These are phyloP conservation scores for Sphenostylis stenocarpa DNA, from an alignment of 306 rosid species.

Conservation along the genomic window DNA sequence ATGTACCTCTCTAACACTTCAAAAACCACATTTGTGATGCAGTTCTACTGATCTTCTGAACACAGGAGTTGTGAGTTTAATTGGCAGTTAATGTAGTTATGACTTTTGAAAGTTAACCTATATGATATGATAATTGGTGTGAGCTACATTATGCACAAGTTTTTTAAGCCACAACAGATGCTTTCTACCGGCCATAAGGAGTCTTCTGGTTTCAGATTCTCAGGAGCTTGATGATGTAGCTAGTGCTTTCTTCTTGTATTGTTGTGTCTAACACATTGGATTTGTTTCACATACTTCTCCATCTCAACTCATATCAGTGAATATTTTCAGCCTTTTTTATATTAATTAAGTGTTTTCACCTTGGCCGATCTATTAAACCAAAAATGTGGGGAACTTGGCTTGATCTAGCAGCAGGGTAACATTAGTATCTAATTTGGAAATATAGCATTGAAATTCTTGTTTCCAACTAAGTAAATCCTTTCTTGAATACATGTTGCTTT, in stretches of 20 bases:
- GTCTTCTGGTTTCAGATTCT: neutral
- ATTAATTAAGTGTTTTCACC: neutral
- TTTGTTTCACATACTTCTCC: neutral
- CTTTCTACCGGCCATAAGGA: neutral
- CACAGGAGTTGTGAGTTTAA: constrained; percentile 11
- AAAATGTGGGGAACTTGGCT: neutral
- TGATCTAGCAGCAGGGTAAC: constrained; percentile 19
- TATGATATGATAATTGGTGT: constrained; percentile 1
- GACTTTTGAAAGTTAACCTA: constrained; percentile 15
- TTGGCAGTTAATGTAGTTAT: neutral
- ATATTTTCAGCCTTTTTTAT: neutral
- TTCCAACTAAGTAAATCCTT: constrained; percentile 3
- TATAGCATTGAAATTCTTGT: neutral
- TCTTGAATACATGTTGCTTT: neutral
- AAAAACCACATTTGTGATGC: neutral
- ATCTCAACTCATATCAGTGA: neutral
- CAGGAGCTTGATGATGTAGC: neutral
- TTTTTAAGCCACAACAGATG: neutral
- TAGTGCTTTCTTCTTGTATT: neutral
- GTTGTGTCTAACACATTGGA: neutral
- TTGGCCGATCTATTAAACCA: neutral
- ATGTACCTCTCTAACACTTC: neutral
- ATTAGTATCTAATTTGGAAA: constrained; percentile 9
- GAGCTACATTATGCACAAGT: neutral
- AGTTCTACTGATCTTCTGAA: neutral